Percentiles rank a stretch among this genome's conserved stretches.
These are phyloP conservation scores for Phytophthora quininea DNA, from an alignment of 352 stramenopile genomes.

Conservation along the genomic window DNA sequence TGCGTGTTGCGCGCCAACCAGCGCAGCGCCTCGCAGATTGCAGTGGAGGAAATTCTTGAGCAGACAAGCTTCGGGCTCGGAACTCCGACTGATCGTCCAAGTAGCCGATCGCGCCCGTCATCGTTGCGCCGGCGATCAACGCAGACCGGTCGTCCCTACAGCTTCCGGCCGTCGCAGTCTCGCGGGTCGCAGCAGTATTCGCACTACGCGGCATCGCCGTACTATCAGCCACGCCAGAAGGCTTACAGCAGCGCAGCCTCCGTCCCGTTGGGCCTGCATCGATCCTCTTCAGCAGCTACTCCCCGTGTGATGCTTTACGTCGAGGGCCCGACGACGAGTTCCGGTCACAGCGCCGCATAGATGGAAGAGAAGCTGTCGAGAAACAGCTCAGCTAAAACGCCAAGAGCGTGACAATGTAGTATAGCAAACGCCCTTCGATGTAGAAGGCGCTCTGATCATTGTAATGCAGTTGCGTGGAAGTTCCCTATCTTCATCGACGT, in stretches of 20 bases:
- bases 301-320: conserved; percentile 37
- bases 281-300: conserved; percentile 26
- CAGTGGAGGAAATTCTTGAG: conserved; percentile 47
- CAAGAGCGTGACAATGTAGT: conserved; percentile 20
- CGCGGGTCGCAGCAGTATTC: conserved; percentile 22
- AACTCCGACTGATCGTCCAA: conserved; percentile 23
- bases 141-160: conserved; percentile 28
- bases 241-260: conserved; percentile 31
- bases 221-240: conserved; percentile 34
- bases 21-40: conserved; percentile 46
- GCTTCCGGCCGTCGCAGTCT: conserved; percentile 15
- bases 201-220: conserved; percentile 30
- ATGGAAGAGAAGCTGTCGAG: background rate
- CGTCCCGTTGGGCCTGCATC: conserved; percentile 12
- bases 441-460: conserved; percentile 15
- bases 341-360: conserved; percentile 26
- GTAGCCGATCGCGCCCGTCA: conserved; percentile 23
- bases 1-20: conserved; percentile 51
- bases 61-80: conserved; percentile 28
- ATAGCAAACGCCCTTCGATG: conserved; percentile 23
- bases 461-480: background rate
- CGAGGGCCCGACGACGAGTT: conserved; percentile 24
- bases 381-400: conserved; percentile 1
- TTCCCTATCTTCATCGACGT: background rate
- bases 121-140: conserved; percentile 32